phyloP scores from a whole-genome alignment of 2,329 filamentous ascomycete genomes.

The Arthrobotrys iridis region DNA sequence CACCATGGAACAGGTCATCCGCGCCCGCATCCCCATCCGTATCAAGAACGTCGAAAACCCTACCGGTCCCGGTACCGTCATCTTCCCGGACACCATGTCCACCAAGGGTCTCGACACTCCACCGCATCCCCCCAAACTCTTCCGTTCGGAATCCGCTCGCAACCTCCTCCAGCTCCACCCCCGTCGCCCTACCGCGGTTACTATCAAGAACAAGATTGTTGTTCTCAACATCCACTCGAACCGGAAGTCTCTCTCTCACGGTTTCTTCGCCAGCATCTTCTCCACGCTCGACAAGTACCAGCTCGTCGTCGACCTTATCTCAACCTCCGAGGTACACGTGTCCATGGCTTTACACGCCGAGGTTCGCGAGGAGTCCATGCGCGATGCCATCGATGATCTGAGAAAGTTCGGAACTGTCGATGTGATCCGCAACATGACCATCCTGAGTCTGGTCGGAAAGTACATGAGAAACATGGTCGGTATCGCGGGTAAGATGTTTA shows the following conservation, averaged over 20 bases:
- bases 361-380: conserved; percentile 72
- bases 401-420: conserved; percentile 87
- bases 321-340: conserved; percentile 94
- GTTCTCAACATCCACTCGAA: conserved; percentile 99
- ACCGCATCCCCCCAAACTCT: conserved; percentile 56
- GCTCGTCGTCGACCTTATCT: conserved; percentile 94
- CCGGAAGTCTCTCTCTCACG: conserved; percentile 93
- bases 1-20: conserved; percentile 96
- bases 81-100: conserved; percentile 77
- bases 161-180: conserved; percentile 63
- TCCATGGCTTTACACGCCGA: conserved; percentile 95
- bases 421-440: conserved; percentile 90
- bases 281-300: conserved; percentile 85
- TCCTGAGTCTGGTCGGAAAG: conserved; percentile 90
- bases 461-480: conserved; percentile 99
- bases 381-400: conserved; percentile 75
- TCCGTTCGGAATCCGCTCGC: conserved; percentile 50
- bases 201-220: conserved; percentile 95
- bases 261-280: conserved; percentile 94
- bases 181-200: conserved; percentile 86
- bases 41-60: conserved; percentile 95
- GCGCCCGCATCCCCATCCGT: conserved; percentile 83
- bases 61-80: conserved; percentile 78
- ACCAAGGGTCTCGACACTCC: conserved; percentile 65
- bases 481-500: conserved; percentile 93